phyloP scores from a whole-genome alignment of 257 asterid species.

The Nicotiana otophora region DNA sequence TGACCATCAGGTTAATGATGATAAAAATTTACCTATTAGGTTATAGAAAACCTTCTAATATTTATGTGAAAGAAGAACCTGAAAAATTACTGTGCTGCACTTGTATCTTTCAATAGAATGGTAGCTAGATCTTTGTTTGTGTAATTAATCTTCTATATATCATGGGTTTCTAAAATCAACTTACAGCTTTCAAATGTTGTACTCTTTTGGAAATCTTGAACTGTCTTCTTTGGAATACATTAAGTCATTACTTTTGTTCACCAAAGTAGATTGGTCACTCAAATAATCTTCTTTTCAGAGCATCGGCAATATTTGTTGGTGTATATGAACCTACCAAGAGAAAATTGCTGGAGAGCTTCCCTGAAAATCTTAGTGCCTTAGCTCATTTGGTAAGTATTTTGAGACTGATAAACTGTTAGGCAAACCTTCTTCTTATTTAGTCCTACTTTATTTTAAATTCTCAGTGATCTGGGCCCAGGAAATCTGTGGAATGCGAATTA shows the following conservation, averaged over 20 bases:
- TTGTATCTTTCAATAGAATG: not conserved
- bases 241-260: not conserved
- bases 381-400: conserved; percentile 55
- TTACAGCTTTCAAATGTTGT: not conserved
- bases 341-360: conserved; percentile 44
- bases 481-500: not conserved
- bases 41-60: not conserved
- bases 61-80: not conserved
- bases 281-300: conserved; percentile 32
- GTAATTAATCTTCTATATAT: not conserved
- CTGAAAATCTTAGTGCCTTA: conserved; percentile 54
- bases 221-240: not conserved
- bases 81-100: not conserved
- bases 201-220: not conserved
- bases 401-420: not conserved
- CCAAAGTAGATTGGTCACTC: not conserved
- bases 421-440: not conserved
- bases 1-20: not conserved
- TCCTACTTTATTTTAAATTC: not conserved
- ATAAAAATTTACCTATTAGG: not conserved
- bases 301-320: conserved; percentile 66
- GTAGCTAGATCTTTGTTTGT: not conserved
- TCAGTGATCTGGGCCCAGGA: not conserved
- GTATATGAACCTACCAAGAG: conserved; percentile 63
- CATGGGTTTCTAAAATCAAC: not conserved